Percentiles rank a stretch among this genome's conserved stretches.
These are phyloP conservation scores for Heliocybe sulcata DNA, from an alignment of 1,284 basidiomycete species.

Conservation along the genomic window DNA sequence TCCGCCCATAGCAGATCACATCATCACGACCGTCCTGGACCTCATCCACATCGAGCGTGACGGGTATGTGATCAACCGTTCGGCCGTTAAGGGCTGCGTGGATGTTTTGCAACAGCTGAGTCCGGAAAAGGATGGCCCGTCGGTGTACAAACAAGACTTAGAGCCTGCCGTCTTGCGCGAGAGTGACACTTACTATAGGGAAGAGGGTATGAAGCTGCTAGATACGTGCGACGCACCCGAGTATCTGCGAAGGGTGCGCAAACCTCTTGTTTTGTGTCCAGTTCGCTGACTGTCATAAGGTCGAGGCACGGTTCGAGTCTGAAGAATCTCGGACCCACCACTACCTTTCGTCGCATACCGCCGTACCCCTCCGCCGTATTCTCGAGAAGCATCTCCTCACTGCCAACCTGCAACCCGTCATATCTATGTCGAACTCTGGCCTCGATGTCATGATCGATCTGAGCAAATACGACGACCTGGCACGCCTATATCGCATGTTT, in stretches of 20 bases:
- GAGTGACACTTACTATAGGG: slow-evolving; percentile 75
- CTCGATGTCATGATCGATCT: slow-evolving; percentile 85
- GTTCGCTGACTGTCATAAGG: slow-evolving; percentile 37
- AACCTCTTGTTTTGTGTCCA: background rate
- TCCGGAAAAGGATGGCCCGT: slow-evolving; percentile 40
- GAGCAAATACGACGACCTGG: slow-evolving; percentile 73
- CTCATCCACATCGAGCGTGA: slow-evolving; percentile 91
- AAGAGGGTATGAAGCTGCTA: slow-evolving; percentile 70
- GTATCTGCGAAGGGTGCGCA: slow-evolving; percentile 73
- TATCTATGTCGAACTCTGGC: slow-evolving; percentile 82
- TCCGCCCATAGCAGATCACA: slow-evolving; percentile 77
- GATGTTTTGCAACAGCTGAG: slow-evolving; percentile 77
- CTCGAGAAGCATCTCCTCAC: slow-evolving; percentile 77
- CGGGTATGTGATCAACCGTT: slow-evolving; percentile 87
- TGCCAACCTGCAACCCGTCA: slow-evolving; percentile 69
- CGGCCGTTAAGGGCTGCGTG: slow-evolving; percentile 84
- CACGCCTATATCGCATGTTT: slow-evolving; percentile 79
- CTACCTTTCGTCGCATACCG: slow-evolving; percentile 80
- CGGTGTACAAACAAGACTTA: slow-evolving; percentile 82
- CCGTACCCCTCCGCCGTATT: slow-evolving; percentile 63
- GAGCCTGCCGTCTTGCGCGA: slow-evolving; percentile 81
- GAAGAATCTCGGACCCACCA: slow-evolving; percentile 88
- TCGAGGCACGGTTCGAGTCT: slow-evolving; percentile 75
- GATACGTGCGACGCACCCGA: slow-evolving; percentile 75
- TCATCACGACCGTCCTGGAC: slow-evolving; percentile 77